Base-by-base conservation (phyloP, 2,329 filamentous ascomycete species). In the Penicillium nordicum region DNA sequence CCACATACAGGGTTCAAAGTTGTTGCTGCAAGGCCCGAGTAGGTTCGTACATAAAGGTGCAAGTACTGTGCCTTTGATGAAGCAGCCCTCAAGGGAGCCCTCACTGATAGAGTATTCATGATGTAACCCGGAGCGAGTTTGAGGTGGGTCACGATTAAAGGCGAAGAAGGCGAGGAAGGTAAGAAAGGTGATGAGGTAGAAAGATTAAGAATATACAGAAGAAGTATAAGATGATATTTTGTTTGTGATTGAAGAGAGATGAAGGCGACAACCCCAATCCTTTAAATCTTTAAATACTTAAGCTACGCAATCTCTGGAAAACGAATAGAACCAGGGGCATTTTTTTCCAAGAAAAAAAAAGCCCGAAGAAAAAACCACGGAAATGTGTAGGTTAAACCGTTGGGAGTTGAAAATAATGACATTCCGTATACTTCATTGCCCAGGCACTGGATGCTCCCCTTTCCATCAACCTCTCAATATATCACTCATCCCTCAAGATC, bases 71-170 rank as follows among this genome's bases (percentile, higher is more conserved):
- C 65, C 29, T 69, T 60, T 43, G 55, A 56, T 51, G 65, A 18
- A 18, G 18, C 65, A 27, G 60, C 65, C 66, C 70, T 63, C 4
- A 72, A 58, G 57, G 69, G 67, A 29, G 62, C 59, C 8, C 63
- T 64, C 9, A 63, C 55, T 43, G 68, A 62, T 43, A 70, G 48
- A 9, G 68, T 66, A 49, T 63, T 72, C 71, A 73, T 74, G 34
- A 27, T 51, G 50, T 58, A 50, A 38, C 30, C 32, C 34, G 49
- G 27, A 49, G 29, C 34, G 10, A 47, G 10, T 44, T n/a, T 50
- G 41, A 27, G 27, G 4, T 23, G 12, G 6, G 14, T 44, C 11
- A 27, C 5, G 16, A 12, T 49, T 36, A 21, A 36, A 16, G 6
- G 5, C 5, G 38, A 23, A 9, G 16, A 5, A 16, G 21, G 5